phyloP scores from a whole-genome alignment of 129 eudicot species.

The Escallonia rubra region DNA sequence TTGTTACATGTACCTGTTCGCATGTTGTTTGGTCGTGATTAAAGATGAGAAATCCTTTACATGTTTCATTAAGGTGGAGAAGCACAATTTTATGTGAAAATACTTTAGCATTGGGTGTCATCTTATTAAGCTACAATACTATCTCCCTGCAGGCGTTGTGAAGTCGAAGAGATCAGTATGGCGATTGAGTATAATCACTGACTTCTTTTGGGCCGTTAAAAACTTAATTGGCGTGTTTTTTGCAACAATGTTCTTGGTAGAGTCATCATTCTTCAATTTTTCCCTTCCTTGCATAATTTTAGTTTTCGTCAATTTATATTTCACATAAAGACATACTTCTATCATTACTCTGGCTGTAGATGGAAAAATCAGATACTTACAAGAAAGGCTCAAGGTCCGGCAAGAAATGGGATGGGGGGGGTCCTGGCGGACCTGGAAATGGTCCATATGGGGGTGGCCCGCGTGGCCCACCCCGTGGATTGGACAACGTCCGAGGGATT shows the following conservation, averaged over 20 bases:
- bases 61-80: too few relatives aligned
- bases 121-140: too few relatives aligned
- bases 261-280: neutral
- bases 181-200: constrained; percentile 72
- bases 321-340: neutral
- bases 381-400: constrained; percentile 64
- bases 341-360: constrained; percentile 32
- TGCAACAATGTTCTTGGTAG: constrained; percentile 89
- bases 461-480: constrained; percentile 84
- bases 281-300: neutral
- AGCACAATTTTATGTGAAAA: too few relatives aligned
- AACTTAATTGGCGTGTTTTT: constrained; percentile 72
- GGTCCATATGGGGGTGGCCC: constrained; percentile 97
- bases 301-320: neutral
- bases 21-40: too few relatives aligned
- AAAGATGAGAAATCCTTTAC: too few relatives aligned
- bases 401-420: constrained; percentile 97
- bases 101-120: too few relatives aligned
- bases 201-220: constrained; percentile 69
- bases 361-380: constrained; percentile 95
- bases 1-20: too few relatives aligned
- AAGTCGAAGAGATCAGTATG: constrained; percentile 77
- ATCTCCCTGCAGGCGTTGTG: constrained; percentile 59
- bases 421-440: constrained; percentile 78
- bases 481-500: constrained; percentile 73